Base-by-base conservation (phyloP, 2,329 filamentous ascomycete species). In the Neospermospora avenae region DNA sequence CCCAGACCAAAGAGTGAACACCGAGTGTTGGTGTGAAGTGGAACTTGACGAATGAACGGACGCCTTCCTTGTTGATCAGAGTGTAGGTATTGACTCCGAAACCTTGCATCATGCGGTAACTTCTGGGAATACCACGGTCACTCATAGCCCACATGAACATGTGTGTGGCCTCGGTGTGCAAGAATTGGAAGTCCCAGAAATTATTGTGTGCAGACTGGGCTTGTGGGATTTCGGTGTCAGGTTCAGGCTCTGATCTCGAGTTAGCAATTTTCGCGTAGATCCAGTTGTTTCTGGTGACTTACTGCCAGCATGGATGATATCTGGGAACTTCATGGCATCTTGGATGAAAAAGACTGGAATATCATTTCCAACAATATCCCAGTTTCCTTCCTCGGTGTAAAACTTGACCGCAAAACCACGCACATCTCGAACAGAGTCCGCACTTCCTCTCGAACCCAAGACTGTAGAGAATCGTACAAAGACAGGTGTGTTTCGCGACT, bases 71-170 rank as follows among this genome's bases (percentile, higher is more conserved):
- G 62, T 91, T 91, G 62, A 80, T 78, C 2, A 92, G 79, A 0
- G 83, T 88, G 68, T 80, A 93, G 0, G 90, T 93, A 74, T 93
- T 92, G 67, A 93, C 90, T 57, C 90, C 89, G 59, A 93, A 93
- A 0, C 90, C 90, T 66, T 93, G 88, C 87, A 93, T 92, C 88
- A 92, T 92, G 24, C 90, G 85, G 74, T 81, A 92, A 0, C 87
- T 90, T 2, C 88, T 82, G 1, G 89, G 89, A 58, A 91, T 91
- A 0, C 80, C 80, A 28, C 88, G 81, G 71, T 92, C 90, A 8
- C 84, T 88, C 86, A 91, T 90, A 31, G 85, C 77, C 89, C 89
- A 93, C 79, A 90, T 84, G 67, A 84, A 88, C 87, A 91, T 91
- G 72, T 92, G 88, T 0, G 88, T 90, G 0, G 87, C 82, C 71